A percentile compares a stretch with the other conserved stretches of the same genome.
Evolutionary conservation across 768 basidiomycete species (phyloP).

Genomic region (Collybia nuda): DNA sequence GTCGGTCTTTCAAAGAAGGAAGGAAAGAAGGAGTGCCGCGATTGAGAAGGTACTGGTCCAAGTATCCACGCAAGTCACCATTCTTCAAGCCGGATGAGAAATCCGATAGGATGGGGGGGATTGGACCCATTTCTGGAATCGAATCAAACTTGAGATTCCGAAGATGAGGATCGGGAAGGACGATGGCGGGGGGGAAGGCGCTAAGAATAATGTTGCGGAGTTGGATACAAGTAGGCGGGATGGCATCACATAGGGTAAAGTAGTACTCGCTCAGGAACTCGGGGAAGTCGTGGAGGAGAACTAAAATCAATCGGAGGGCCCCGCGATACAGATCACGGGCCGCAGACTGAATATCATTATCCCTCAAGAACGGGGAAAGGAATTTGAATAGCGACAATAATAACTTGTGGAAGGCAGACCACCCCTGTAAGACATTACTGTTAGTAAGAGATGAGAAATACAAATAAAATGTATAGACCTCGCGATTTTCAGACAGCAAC

Average conservation of each 20-base stretch:
- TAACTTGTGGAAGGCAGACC: slow-evolving; percentile 95
- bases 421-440: slow-evolving; percentile 52
- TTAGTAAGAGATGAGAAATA: slow-evolving; percentile 6
- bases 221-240: slow-evolving; percentile 92
- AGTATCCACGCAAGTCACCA: slow-evolving; percentile 72
- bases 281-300: slow-evolving; percentile 97
- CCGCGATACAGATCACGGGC: slow-evolving; percentile 90
- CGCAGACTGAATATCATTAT: slow-evolving; percentile 75
- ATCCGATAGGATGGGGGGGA: slow-evolving; percentile 90
- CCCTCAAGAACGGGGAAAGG: slow-evolving; percentile 85
- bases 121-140: slow-evolving; percentile 87
- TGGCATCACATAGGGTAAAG: slow-evolving; percentile 91
- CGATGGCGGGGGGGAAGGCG: slow-evolving; percentile 83
- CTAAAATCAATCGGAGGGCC: slow-evolving; percentile 84
- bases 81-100: slow-evolving; percentile 81
- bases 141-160: slow-evolving; percentile 72
- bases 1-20: slow-evolving; percentile 74
- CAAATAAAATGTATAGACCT: slow-evolving; percentile 44
- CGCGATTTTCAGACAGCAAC: slow-evolving; percentile 82
- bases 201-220: slow-evolving; percentile 95
- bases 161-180: slow-evolving; percentile 86
- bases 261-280: slow-evolving; percentile 98
- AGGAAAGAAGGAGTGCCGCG: slow-evolving; percentile 73
- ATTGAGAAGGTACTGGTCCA: slow-evolving; percentile 86
- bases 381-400: slow-evolving; percentile 95